phyloP scores from a whole-genome alignment of 345 rosid species.

The Eucalyptus tenuipes region DNA sequence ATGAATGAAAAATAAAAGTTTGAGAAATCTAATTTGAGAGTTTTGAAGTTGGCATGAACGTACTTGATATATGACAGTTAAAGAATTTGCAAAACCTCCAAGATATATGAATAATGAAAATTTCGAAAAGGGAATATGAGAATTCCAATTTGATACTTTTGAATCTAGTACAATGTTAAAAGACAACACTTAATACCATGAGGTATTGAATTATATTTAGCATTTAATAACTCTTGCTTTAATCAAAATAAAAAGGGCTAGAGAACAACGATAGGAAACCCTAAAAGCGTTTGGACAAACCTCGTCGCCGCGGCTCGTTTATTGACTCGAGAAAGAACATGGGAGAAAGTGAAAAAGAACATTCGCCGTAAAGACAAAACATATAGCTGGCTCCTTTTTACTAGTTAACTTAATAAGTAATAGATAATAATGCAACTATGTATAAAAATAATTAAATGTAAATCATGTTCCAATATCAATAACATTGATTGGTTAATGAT shows the following conservation, averaged over 20 bases:
- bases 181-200: neutral
- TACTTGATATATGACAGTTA: fast-evolving
- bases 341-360: neutral
- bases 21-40: fast-evolving
- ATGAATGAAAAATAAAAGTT: neutral
- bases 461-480: neutral
- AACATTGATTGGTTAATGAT: neutral
- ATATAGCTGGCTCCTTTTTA: neutral
- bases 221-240: neutral
- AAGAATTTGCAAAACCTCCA: neutral
- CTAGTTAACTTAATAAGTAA: neutral
- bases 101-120: neutral
- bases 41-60: fast-evolving
- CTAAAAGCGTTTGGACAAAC: neutral
- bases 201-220: neutral
- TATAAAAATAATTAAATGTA: neutral
- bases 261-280: neutral
- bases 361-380: neutral
- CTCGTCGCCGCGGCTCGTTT: neutral
- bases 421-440: neutral
- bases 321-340: neutral
- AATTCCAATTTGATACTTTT: neutral
- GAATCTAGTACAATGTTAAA: neutral
- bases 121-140: fast-evolving
- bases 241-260: neutral